These are phyloP conservation scores for Amphicarpaea edgeworthii DNA, from an alignment of 306 rosid species.

Conservation along the genomic window DNA sequence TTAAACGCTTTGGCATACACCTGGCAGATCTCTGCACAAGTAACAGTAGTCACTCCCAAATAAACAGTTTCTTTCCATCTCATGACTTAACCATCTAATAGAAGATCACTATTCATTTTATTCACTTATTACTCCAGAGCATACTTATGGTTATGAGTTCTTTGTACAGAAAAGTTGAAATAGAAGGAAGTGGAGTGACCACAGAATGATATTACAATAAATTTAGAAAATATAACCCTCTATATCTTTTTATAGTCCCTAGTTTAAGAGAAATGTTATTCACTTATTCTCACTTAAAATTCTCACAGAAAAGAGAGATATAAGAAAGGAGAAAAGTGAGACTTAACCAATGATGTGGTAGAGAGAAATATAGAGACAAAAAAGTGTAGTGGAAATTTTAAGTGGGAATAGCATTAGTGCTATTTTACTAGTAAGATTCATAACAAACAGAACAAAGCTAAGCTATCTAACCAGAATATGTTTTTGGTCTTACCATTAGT, in stretches of 20 bases:
- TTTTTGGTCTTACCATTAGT: conserved; percentile 33
- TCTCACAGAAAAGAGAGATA: neutral
- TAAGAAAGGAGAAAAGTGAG: neutral
- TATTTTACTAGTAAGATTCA: conserved; percentile 1
- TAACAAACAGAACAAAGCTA: conserved; percentile 19
- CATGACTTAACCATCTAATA: neutral
- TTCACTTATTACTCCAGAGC: conserved; percentile 3
- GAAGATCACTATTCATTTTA: conserved; percentile 10
- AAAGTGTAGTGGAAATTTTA: neutral
- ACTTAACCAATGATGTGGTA: neutral
- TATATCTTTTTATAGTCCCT: conserved; percentile 7
- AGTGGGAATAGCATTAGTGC: conserved; percentile 13
- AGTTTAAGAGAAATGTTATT: neutral
- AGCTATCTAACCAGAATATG: conserved; percentile 27
- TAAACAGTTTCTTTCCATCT: conserved; percentile 33
- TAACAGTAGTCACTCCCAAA: neutral
- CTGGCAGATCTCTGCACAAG: conserved; percentile 10
- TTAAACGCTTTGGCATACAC: conserved; percentile 1
- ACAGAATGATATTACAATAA: neutral
- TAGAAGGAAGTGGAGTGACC: conserved; percentile 1
- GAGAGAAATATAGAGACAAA: neutral
- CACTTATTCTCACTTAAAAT: neutral
- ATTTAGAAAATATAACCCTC: conserved; percentile 17
- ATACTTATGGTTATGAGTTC: neutral
- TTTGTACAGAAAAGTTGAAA: neutral